These are phyloP conservation scores for Xylaria sp. DNA, from an alignment of 2,329 filamentous ascomycete genomes.

Conservation along the genomic window DNA sequence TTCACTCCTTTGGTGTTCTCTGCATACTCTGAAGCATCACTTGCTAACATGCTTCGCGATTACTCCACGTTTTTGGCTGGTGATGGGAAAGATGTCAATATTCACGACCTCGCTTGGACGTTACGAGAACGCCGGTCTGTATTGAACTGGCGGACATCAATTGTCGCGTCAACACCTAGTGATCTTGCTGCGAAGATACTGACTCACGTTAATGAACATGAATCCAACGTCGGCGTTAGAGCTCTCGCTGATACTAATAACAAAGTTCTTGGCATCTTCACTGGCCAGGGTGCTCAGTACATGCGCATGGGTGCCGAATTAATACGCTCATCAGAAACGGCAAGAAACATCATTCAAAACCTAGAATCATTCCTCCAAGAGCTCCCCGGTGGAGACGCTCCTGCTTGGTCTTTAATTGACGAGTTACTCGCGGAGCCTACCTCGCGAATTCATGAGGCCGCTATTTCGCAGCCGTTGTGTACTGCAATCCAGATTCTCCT, in stretches of 20 bases:
- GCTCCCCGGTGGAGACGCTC: slow-evolving; percentile 25
- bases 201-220: background rate
- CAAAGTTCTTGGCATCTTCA: slow-evolving; percentile 6
- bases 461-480: slow-evolving; percentile 25
- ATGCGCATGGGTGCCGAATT: slow-evolving; percentile 5
- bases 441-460: slow-evolving; percentile 32
- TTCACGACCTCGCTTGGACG: background rate
- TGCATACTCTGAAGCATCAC: slow-evolving; percentile 1
- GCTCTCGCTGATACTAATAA: background rate
- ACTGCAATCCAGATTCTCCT: slow-evolving; percentile 55
- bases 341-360: slow-evolving; percentile 13
- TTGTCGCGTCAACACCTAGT: background rate
- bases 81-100: background rate
- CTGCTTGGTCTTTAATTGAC: slow-evolving; percentile 37
- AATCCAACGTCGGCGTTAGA: background rate
- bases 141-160: background rate
- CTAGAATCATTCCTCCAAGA: background rate
- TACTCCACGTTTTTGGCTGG: slow-evolving; percentile 46
- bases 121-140: background rate
- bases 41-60: background rate
- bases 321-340: slow-evolving; percentile 14
- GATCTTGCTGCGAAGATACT: background rate
- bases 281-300: slow-evolving; percentile 18
- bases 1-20: slow-evolving; percentile 21
- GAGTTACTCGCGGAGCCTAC: slow-evolving; percentile 35